Evolutionary conservation across 805 yeast genomes (phyloP).

Genomic region (Cyberlindnera veronae): DNA sequence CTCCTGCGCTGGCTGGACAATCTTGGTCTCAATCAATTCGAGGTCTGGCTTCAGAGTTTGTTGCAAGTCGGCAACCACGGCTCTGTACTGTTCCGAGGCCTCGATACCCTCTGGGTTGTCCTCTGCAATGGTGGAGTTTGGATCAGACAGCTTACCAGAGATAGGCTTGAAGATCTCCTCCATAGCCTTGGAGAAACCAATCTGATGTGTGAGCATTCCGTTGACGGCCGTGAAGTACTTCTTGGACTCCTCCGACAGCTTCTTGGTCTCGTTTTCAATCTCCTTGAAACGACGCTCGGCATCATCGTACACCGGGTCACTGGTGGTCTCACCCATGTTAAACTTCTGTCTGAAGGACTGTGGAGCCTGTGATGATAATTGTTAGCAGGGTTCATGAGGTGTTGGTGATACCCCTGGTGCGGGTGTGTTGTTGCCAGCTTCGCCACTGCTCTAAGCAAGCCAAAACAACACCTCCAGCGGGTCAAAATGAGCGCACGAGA

Average conservation of each 20-base stretch:
- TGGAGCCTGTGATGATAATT: conserved; percentile 60
- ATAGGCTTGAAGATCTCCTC: conserved; percentile 96
- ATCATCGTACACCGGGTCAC: conserved; percentile 86
- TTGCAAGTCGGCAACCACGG: conserved; percentile 81
- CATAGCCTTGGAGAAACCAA: conserved; percentile 92
- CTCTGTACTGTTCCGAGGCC: conserved; percentile 90
- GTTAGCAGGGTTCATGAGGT: conserved; percentile 9
- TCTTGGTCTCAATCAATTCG: conserved; percentile 84
- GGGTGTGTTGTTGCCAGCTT: too few relatives aligned
- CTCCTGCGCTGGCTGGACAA: conserved; percentile 90
- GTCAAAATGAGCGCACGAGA: too few relatives aligned
- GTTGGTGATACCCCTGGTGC: too few relatives aligned
- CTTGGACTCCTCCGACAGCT: conserved; percentile 83
- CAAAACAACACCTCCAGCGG: too few relatives aligned
- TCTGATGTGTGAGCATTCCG: conserved; percentile 90
- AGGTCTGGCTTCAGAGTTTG: conserved; percentile 86
- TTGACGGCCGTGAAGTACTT: conserved; percentile 89
- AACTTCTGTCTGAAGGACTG: conserved; percentile 86
- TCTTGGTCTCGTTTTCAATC: conserved; percentile 84
- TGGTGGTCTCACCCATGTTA: conserved; percentile 78
- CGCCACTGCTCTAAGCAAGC: too few relatives aligned
- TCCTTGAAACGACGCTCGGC: conserved; percentile 97
- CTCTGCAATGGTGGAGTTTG: conserved; percentile 79
- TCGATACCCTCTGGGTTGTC: conserved; percentile 96
- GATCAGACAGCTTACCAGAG: conserved; percentile 87